phyloP scores from a whole-genome alignment of 2,329 filamentous ascomycete species.

The Lachnellula suecica region DNA sequence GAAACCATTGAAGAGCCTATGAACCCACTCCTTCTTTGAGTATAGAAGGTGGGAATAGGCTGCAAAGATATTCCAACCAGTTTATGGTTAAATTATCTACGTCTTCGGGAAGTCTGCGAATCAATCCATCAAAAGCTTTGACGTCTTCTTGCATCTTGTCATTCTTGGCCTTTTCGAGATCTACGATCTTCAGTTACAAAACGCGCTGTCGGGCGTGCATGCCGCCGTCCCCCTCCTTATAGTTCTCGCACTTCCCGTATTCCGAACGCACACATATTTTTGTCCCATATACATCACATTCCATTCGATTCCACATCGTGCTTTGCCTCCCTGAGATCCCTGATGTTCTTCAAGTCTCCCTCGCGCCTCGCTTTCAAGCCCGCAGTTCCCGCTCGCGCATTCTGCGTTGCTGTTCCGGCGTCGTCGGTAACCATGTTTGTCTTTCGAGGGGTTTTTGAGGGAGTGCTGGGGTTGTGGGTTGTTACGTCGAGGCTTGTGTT shows the following conservation, averaged over 20 bases:
- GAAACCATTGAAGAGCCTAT: too few relatives aligned
- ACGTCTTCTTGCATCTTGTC: neutral
- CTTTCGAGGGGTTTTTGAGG: neutral
- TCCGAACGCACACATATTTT: neutral
- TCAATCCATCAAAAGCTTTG: neutral
- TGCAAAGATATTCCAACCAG: neutral
- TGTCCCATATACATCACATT: neutral
- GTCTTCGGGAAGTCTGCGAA: neutral
- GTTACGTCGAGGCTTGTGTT: too few relatives aligned
- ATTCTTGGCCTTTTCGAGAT: neutral
- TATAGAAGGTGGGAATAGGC: too few relatives aligned
- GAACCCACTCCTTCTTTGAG: too few relatives aligned
- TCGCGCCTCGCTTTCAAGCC: neutral
- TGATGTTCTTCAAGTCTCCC: neutral
- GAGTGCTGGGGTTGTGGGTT: neutral
- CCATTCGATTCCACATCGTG: neutral
- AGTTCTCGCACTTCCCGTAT: neutral
- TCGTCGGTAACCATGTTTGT: neutral
- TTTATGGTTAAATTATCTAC: neutral
- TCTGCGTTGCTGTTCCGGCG: neutral
- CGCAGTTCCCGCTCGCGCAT: neutral
- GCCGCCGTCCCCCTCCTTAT: neutral
- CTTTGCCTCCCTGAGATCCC: neutral
- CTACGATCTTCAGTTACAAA: neutral
- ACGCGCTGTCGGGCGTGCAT: neutral